phyloP scores from a whole-genome alignment of 441 rosid species.

The Arabidopsis hybrid region DNA sequence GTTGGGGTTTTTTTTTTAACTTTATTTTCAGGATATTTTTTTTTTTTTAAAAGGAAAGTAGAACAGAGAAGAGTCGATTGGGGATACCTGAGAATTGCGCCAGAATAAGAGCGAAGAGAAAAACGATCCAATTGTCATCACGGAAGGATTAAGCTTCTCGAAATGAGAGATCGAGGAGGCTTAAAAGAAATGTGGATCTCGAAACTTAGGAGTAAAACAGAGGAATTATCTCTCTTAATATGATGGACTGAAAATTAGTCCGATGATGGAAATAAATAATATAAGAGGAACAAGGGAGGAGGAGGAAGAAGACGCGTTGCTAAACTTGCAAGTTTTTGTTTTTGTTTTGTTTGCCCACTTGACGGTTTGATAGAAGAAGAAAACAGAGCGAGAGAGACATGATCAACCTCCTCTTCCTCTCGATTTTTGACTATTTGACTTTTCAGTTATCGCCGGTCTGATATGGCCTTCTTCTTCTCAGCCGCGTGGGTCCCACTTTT shows the following conservation, averaged over 20 bases:
- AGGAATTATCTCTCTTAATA: not conserved
- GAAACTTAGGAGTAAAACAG: not conserved
- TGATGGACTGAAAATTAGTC: not conserved
- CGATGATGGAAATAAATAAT: too few relatives aligned
- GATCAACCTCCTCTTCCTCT: too few relatives aligned
- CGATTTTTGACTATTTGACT: not conserved
- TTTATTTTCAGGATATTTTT: not conserved
- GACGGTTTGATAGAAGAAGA: constrained; percentile 5
- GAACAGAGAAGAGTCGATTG: constrained; percentile 4
- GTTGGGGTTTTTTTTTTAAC: not conserved
- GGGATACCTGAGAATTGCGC: constrained; percentile 56
- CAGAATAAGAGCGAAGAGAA: constrained; percentile 47
- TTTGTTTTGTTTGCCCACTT: not conserved
- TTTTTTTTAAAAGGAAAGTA: not conserved
- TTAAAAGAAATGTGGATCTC: not conserved
- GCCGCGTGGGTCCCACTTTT: constrained; percentile 22
- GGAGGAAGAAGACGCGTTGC: constrained; percentile 32
- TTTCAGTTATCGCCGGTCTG: constrained; percentile 1
- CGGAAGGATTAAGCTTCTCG: constrained; percentile 1
- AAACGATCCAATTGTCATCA: constrained; percentile 48
- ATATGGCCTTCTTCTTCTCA: not conserved
- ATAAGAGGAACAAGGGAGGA: not conserved
- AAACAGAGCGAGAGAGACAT: not conserved
- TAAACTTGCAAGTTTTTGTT: not conserved
- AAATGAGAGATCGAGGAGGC: not conserved